A percentile compares a stretch with the other conserved stretches of the same genome.
Evolutionary conservation across 1,139 yeast species (phyloP).

Genomic region (Debaryomyces udenii): DNA sequence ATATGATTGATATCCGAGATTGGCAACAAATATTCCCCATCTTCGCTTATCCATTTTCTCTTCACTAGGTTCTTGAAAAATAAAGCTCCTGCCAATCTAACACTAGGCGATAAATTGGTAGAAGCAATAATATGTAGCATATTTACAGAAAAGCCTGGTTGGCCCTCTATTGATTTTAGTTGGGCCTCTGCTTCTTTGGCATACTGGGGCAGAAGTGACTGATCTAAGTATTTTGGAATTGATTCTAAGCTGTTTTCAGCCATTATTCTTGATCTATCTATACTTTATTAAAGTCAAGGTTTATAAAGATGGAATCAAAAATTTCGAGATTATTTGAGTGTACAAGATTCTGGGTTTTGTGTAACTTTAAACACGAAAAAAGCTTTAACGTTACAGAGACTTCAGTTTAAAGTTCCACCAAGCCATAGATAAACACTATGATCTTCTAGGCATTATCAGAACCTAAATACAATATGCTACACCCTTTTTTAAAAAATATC

Average conservation of each 20-base stretch:
- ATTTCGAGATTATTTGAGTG: slow-evolving; percentile 6
- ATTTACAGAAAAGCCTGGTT: slow-evolving; percentile 74
- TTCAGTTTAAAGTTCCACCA: too few relatives aligned
- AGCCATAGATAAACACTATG: too few relatives aligned
- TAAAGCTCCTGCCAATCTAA: slow-evolving; percentile 85
- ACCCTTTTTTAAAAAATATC: background rate
- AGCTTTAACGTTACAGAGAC: too few relatives aligned
- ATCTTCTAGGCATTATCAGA: too few relatives aligned
- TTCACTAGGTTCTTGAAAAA: slow-evolving; percentile 87
- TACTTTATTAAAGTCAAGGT: background rate
- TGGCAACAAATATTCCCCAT: slow-evolving; percentile 73
- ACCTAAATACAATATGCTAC: too few relatives aligned
- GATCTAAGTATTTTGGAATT: slow-evolving; percentile 50
- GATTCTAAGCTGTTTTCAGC: slow-evolving; percentile 43
- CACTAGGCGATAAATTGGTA: slow-evolving; percentile 51
- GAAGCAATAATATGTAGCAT: slow-evolving; percentile 80
- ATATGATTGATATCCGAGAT: slow-evolving; percentile 64
- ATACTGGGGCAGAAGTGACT: slow-evolving; percentile 50
- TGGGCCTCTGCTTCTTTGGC: slow-evolving; percentile 66
- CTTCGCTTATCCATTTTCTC: slow-evolving; percentile 88
- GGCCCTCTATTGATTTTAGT: slow-evolving; percentile 61
- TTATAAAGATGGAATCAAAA: background rate
- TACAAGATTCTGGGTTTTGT: slow-evolving; percentile 1
- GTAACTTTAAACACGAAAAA: too few relatives aligned
- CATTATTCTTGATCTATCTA: slow-evolving; percentile 21